These are phyloP conservation scores for Botryosphaeria dothidea DNA, from an alignment of 2,329 filamentous ascomycete genomes.

Conservation along the genomic window DNA sequence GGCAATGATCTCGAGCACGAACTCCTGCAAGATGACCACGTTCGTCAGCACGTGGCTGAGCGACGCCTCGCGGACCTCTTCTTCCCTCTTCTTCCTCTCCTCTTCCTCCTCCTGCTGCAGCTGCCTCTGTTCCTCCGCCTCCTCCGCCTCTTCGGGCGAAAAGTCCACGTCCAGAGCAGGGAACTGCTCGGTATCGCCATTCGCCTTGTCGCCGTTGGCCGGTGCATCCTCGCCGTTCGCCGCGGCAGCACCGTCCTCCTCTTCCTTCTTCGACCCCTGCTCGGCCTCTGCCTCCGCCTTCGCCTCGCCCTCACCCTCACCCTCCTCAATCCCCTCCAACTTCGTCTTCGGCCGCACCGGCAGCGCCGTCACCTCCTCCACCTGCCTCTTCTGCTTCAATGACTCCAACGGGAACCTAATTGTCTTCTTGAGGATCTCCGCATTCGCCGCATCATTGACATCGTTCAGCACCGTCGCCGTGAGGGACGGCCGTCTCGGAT, in stretches of 20 bases:
- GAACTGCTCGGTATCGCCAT: conserved; percentile 10
- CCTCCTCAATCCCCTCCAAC: not conserved
- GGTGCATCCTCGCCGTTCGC: not conserved
- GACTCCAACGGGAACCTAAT: conserved; percentile 36
- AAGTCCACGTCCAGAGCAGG: not conserved
- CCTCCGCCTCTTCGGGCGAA: not conserved
- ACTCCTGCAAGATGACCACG: conserved; percentile 52
- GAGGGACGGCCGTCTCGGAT: not conserved
- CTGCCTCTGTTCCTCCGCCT: not conserved
- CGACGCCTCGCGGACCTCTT: conserved; percentile 41
- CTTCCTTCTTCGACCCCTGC: not conserved
- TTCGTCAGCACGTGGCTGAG: conserved; percentile 53
- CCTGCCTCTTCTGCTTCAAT: not conserved
- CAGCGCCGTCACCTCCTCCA: not conserved
- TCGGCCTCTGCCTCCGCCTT: not conserved
- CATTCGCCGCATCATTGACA: conserved; percentile 22
- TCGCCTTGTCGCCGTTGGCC: conserved; percentile 20
- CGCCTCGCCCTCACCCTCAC: not conserved
- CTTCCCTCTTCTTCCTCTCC: conserved; percentile 23
- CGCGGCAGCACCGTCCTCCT: not conserved
- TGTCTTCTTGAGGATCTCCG: conserved; percentile 35
- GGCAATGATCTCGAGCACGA: conserved; percentile 51
- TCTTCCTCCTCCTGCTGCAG: not conserved
- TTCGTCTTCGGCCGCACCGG: not conserved
- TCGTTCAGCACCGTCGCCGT: conserved; percentile 12